Evolutionary conservation across 2,329 filamentous ascomycete species (phyloP), one percentile per base, ranked within the genome.

Genomic region (Hymenoscyphus albidus): DNA sequence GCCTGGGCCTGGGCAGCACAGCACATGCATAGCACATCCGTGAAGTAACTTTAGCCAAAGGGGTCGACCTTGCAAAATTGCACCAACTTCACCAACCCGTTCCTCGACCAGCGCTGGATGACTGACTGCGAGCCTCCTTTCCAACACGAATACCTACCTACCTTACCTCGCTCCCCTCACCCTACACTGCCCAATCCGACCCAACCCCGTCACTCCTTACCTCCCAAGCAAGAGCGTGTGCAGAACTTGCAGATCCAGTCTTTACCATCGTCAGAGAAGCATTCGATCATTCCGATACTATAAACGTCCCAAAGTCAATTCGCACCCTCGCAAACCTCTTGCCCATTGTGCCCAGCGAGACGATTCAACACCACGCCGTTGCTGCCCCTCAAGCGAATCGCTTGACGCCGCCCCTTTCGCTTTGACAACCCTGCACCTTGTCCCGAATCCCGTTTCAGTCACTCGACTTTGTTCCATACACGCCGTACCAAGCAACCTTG

Each of bases 381-480:
- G 18, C 44, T 22, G n/a, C 12, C 44, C 44, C 44, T 61, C 42
- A 59, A 44, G 54, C 66, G 59, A 67, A 61, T 55, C 66, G 60
- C 54, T 62, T 59, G 62, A 66, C 27, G 63, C 59, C 44, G 44
- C 44, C 44, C 44, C 44, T 62, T 61, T 69, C 66, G 69, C 68
- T 66, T 67, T 70, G 70, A 67, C 68, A 70, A 68, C 69, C 69
- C 65, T 71, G 65, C 65, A 62, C 42, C 48, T 61, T 31, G 59
- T 62, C 44, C 44, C 66, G 64, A 66, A 64, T 67, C 65, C 44
- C 66, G 64, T 68, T 66, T 67, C 65, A 67, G 61, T 18, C 61
- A 65, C 32, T 61, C 44, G n/a, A 56, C 58, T 56, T 35, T 22
- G 39, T 59, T 22, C 39, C 35, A 48, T 18, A 40, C 65, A 64